A percentile compares a stretch with the other conserved stretches of the same genome.
Conservation (phyloP, 768 basidiomycete species). For the Coprinopsis sp. region DNA sequence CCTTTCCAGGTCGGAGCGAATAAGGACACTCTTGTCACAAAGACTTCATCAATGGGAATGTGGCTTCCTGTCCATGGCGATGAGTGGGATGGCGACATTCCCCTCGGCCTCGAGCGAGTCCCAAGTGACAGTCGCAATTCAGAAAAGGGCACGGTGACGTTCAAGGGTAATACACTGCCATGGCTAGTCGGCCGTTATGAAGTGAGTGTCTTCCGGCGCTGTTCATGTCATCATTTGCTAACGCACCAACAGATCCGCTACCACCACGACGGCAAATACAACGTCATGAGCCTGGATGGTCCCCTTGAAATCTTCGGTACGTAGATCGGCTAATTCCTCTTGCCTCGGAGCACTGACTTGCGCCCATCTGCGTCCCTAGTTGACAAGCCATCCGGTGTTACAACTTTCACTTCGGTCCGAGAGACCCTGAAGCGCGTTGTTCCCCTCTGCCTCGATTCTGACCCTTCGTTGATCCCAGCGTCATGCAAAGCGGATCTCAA, state of each 20-base stretch:
- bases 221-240: background rate
- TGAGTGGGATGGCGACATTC: slow-evolving; percentile 90
- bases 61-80: slow-evolving; percentile 91
- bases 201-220: slow-evolving; percentile 33
- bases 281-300: slow-evolving; percentile 82
- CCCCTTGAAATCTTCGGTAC: slow-evolving; percentile 88
- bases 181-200: slow-evolving; percentile 88
- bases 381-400: slow-evolving; percentile 55
- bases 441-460: slow-evolving; percentile 81
- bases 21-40: slow-evolving; percentile 76
- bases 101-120: slow-evolving; percentile 41
- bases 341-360: slow-evolving; percentile 7
- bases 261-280: slow-evolving; percentile 97
- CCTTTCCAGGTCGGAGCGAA: slow-evolving; percentile 74
- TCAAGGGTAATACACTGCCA: slow-evolving; percentile 75
- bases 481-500: slow-evolving; percentile 46
- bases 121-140: slow-evolving; percentile 35
- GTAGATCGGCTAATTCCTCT: background rate
- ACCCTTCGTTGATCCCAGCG: slow-evolving; percentile 73
- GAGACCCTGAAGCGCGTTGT: slow-evolving; percentile 70
- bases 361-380: slow-evolving; percentile 40
- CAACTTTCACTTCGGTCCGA: slow-evolving; percentile 65
- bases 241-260: slow-evolving; percentile 60
- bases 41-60: slow-evolving; percentile 79
- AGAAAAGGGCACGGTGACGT: slow-evolving; percentile 63